Conservation (phyloP, 2,329 filamentous ascomycete genomes). For the Penicillium expansum region DNA sequence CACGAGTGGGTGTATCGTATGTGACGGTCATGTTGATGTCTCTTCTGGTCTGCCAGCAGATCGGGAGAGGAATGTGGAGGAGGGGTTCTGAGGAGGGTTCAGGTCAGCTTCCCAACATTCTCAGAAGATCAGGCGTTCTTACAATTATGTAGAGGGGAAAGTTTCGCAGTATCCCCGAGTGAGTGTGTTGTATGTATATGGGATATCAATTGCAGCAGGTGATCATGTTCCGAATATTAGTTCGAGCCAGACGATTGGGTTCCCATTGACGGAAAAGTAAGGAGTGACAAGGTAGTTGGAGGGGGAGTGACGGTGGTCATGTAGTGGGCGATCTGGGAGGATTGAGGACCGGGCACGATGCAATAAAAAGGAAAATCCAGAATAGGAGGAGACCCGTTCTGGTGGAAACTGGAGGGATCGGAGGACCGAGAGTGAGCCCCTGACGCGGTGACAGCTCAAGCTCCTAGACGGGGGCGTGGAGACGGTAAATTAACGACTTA, state of each 20-base stretch:
- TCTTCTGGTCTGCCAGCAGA: constrained; percentile 44
- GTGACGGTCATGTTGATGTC: constrained; percentile 68
- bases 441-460: constrained; percentile 40
- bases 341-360: constrained; percentile 28
- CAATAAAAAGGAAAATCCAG: constrained; percentile 30
- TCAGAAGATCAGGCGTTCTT: not conserved
- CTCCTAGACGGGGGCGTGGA: constrained; percentile 25
- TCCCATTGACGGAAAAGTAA: constrained; percentile 29
- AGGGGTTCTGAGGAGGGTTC: not conserved
- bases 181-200: constrained; percentile 11
- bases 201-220: constrained; percentile 26
- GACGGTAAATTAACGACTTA: constrained; percentile 30
- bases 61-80: constrained; percentile 22
- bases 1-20: constrained; percentile 69
- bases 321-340: constrained; percentile 20
- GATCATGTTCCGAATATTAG: constrained; percentile 33
- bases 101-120: constrained; percentile 9
- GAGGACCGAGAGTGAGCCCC: constrained; percentile 28
- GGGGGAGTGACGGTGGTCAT: constrained; percentile 29
- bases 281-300: constrained; percentile 27
- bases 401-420: constrained; percentile 29
- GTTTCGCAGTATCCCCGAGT: constrained; percentile 9
- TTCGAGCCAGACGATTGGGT: constrained; percentile 20
- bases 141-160: constrained; percentile 19
- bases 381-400: constrained; percentile 38